Conservation (phyloP, 2,329 filamentous ascomycete genomes). For the Epicoccum sorghinum region DNA sequence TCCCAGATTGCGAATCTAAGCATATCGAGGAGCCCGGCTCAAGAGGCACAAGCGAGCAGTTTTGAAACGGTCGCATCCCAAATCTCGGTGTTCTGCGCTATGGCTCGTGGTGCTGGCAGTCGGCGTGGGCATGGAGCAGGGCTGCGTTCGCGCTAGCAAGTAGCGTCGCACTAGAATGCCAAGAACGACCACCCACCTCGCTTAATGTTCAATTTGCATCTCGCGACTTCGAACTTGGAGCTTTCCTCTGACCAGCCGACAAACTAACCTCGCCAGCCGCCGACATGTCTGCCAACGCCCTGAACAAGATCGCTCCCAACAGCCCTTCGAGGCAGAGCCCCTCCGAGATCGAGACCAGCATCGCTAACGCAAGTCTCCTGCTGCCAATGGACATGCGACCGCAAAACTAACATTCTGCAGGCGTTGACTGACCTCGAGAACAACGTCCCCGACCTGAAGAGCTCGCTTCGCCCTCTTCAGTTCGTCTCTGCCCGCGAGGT, state of each 20-base stretch:
- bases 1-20: no score
- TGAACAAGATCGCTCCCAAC: slow-evolving; percentile 98
- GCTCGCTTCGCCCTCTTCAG: slow-evolving; percentile 94
- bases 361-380: slow-evolving; percentile 77
- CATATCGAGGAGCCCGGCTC: no score
- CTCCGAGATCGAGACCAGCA: slow-evolving; percentile 95
- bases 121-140: neutral
- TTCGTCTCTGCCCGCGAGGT: slow-evolving; percentile 99
- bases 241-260: slow-evolving; percentile 27
- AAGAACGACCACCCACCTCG: slow-evolving; percentile 7
- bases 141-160: slow-evolving; percentile 6
- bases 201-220: slow-evolving; percentile 1
- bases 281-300: slow-evolving; percentile 68
- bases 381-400: slow-evolving; percentile 9
- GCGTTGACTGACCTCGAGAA: slow-evolving; percentile 98
- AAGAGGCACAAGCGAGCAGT: no score
- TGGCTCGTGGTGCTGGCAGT: neutral
- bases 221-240: slow-evolving; percentile 10
- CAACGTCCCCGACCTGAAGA: slow-evolving; percentile 98
- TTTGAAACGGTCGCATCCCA: neutral
- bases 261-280: slow-evolving; percentile 37
- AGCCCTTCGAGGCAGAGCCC: slow-evolving; percentile 95
- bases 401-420: slow-evolving; percentile 30
- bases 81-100: neutral
- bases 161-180: slow-evolving; percentile 11